These are phyloP conservation scores for Phytopythium aichiense DNA, from an alignment of 352 stramenopile species.

Conservation along the genomic window DNA sequence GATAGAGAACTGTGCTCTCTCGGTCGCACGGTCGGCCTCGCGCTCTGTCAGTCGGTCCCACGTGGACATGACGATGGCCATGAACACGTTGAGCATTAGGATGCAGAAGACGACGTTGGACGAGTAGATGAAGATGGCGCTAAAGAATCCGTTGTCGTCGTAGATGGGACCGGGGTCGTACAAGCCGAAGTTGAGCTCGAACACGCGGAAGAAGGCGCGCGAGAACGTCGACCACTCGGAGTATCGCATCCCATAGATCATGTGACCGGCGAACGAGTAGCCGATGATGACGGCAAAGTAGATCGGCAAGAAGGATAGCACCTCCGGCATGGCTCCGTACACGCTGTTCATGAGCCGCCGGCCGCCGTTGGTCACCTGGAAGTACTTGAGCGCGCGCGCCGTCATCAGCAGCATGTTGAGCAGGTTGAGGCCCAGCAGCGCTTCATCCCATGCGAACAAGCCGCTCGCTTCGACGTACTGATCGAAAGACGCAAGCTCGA, in stretches of 20 bases:
- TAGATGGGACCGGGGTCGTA: constrained; percentile 71
- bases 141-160: constrained; percentile 54
- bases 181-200: constrained; percentile 69
- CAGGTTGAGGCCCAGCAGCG: constrained; percentile 60
- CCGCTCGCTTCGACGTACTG: constrained; percentile 47
- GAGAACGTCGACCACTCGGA: constrained; percentile 62
- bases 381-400: constrained; percentile 60
- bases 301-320: constrained; percentile 66
- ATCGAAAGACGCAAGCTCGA: constrained; percentile 50
- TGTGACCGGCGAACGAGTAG: constrained; percentile 69
- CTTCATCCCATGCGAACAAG: constrained; percentile 54
- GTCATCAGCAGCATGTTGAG: constrained; percentile 67
- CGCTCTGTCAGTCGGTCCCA: constrained; percentile 57
- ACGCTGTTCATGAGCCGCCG: constrained; percentile 61
- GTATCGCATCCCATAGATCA: constrained; percentile 64
- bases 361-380: constrained; percentile 64
- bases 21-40: constrained; percentile 40
- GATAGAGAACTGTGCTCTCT: constrained; percentile 41
- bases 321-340: constrained; percentile 69
- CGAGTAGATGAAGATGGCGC: constrained; percentile 68
- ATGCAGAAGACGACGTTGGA: constrained; percentile 68
- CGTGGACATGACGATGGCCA: constrained; percentile 75
- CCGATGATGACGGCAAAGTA: constrained; percentile 58
- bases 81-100: constrained; percentile 77
- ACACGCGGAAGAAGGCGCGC: constrained; percentile 56